Conservation (phyloP, 352 stramenopile species). For the Pythium rhizo-oryzae region DNA sequence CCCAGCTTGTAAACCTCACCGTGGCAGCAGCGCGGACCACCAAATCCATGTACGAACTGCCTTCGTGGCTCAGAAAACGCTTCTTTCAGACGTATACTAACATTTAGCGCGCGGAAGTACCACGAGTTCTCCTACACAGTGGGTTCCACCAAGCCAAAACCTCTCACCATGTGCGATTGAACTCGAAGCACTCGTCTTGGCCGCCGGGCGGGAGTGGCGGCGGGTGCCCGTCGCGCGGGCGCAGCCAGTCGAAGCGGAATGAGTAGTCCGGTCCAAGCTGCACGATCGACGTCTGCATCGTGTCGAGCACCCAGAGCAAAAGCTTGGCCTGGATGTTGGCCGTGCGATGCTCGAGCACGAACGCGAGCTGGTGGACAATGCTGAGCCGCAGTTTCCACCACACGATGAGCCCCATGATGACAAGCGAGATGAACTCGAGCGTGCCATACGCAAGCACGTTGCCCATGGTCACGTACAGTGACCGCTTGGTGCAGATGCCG, state of each 20-base stretch:
- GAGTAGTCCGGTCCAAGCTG: slow-evolving; percentile 21
- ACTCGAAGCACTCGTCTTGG: background rate
- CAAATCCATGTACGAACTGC: no score
- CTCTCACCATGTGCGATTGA: background rate
- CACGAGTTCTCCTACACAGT: no score
- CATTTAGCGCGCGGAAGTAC: no score
- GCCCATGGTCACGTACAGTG: background rate
- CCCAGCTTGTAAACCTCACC: no score
- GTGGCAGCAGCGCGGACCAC: no score
- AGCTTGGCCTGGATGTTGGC: slow-evolving; percentile 20
- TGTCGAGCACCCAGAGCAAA: slow-evolving; percentile 11
- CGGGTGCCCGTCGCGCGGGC: background rate
- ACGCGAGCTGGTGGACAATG: slow-evolving; percentile 19
- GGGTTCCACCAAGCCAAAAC: no score
- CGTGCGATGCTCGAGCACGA: slow-evolving; percentile 11
- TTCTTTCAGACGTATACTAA: no score
- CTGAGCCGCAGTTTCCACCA: slow-evolving; percentile 22
- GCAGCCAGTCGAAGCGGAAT: slow-evolving; percentile 25
- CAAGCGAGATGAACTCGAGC: slow-evolving; percentile 11
- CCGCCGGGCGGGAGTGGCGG: background rate
- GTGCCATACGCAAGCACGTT: slow-evolving; percentile 14
- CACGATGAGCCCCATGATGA: background rate
- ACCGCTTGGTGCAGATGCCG: background rate
- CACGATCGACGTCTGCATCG: slow-evolving; percentile 12
- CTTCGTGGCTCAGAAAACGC: no score